Conservation (phyloP, 1,284 basidiomycete species). For the Ganoderma lingzhi region DNA sequence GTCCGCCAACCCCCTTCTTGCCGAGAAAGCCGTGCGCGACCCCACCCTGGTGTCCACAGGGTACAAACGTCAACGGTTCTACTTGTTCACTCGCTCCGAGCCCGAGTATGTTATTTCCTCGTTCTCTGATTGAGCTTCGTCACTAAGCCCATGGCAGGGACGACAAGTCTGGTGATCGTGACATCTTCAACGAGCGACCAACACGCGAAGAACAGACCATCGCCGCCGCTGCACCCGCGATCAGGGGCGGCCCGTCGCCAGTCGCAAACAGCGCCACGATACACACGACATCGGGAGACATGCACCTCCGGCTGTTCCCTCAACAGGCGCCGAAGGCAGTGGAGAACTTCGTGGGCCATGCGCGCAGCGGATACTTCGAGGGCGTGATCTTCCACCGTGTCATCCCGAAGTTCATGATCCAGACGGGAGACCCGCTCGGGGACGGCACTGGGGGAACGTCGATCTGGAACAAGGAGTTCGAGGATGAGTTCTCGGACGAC, state of each 20-base stretch:
- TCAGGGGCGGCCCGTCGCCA: slow-evolving; percentile 65
- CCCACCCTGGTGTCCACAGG: slow-evolving; percentile 95
- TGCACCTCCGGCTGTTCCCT: slow-evolving; percentile 91
- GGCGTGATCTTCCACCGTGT: slow-evolving; percentile 97
- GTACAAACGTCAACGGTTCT: slow-evolving; percentile 95
- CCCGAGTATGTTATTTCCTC: slow-evolving; percentile 73
- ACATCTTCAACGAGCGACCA: slow-evolving; percentile 98
- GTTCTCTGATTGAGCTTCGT: slow-evolving; percentile 16
- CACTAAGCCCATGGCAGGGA: slow-evolving; percentile 59
- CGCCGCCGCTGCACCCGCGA: slow-evolving; percentile 69
- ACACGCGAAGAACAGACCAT: slow-evolving; percentile 97
- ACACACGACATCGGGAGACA: slow-evolving; percentile 96
- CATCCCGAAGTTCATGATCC: slow-evolving; percentile 99
- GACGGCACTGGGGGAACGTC: slow-evolving; percentile 98
- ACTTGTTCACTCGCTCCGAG: slow-evolving; percentile 93
- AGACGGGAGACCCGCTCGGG: slow-evolving; percentile 96
- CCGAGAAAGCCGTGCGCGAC: slow-evolving; percentile 84
- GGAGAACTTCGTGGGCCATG: slow-evolving; percentile 97
- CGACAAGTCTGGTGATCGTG: slow-evolving; percentile 88
- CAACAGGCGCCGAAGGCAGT: slow-evolving; percentile 93
- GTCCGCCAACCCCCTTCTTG: slow-evolving; percentile 93
- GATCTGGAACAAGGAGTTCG: slow-evolving; percentile 95
- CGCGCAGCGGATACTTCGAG: slow-evolving; percentile 94
- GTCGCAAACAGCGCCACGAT: slow-evolving; percentile 85
- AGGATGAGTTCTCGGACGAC: slow-evolving; percentile 93